Evolutionary conservation across 2,329 filamentous ascomycete genomes (phyloP).

Genomic region (Nannizziopsis barbatae): DNA sequence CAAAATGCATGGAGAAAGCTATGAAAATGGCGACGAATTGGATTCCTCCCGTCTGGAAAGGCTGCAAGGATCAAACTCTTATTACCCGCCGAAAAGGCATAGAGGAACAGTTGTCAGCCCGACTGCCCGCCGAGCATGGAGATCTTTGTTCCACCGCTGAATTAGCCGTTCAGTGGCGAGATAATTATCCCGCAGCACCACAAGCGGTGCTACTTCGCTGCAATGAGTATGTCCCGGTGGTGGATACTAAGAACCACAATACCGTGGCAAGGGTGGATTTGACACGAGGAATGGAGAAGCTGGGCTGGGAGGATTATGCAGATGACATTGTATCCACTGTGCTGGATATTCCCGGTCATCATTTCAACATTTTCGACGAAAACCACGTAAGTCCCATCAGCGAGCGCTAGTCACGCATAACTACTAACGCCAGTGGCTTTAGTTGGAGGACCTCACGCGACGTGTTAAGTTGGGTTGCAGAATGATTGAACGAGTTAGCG

Average conservation of each 20-base stretch:
- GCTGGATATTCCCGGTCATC: constrained; percentile 17
- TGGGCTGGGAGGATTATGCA: constrained; percentile 18
- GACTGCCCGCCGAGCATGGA: constrained; percentile 8
- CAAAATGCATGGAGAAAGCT: constrained; percentile 12
- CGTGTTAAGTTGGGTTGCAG: constrained; percentile 15
- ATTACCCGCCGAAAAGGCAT: constrained; percentile 6
- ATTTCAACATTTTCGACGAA: constrained; percentile 17
- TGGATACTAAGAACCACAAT: constrained; percentile 2
- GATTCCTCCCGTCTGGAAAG: constrained; percentile 14
- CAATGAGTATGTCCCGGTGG: constrained; percentile 15
- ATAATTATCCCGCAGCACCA: constrained; percentile 6
- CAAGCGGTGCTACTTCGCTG: constrained; percentile 15
- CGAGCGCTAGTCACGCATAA: not conserved
- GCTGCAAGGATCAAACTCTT: constrained; percentile 9
- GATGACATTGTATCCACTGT: constrained; percentile 15
- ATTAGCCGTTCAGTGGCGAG: constrained; percentile 1
- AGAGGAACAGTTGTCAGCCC: constrained; percentile 9
- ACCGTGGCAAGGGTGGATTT: constrained; percentile 15
- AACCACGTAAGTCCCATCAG: constrained; percentile 13
- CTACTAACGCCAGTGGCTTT: not conserved
- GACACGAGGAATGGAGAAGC: constrained; percentile 10
- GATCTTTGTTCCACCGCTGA: constrained; percentile 3
- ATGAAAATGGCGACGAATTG: constrained; percentile 13
- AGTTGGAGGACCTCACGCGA: constrained; percentile 15
- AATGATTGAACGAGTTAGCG: constrained; percentile 13